Percentiles rank a stretch among this genome's conserved stretches.
Evolutionary conservation across 2,329 filamentous ascomycete genomes (phyloP).

Genomic region (Pseudogymnoascus sp.): DNA sequence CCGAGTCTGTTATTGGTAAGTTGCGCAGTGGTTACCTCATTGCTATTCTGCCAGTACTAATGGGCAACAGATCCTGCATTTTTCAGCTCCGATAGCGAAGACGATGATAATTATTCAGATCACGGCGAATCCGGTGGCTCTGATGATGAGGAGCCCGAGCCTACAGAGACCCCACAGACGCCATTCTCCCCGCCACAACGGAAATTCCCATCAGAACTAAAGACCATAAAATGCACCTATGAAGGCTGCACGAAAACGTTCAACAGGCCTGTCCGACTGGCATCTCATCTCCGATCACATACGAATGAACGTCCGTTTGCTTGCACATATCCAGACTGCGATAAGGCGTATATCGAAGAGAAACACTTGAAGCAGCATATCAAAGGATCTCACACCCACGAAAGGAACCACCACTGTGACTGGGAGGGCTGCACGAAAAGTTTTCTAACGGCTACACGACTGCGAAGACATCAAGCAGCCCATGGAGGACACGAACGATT

Average conservation of each 20-base stretch:
- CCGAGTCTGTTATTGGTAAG: slow-evolving; percentile 15
- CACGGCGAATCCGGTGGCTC: slow-evolving; percentile 28
- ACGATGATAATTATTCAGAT: slow-evolving; percentile 35
- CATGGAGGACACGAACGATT: slow-evolving; percentile 73
- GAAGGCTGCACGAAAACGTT: slow-evolving; percentile 73
- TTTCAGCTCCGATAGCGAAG: slow-evolving; percentile 32
- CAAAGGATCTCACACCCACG: slow-evolving; percentile 69
- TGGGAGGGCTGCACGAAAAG: slow-evolving; percentile 67
- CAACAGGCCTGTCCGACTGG: slow-evolving; percentile 74
- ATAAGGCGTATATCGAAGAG: slow-evolving; percentile 77
- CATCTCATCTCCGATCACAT: slow-evolving; percentile 76
- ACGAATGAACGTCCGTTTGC: slow-evolving; percentile 75
- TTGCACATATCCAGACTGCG: slow-evolving; percentile 63
- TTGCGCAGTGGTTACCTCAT: neutral
- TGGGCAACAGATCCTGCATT: neutral
- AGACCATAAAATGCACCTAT: slow-evolving; percentile 70
- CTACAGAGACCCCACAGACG: slow-evolving; percentile 40
- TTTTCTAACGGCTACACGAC: slow-evolving; percentile 72
- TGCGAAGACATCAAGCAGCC: slow-evolving; percentile 69
- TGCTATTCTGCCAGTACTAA: neutral
- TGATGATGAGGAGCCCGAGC: slow-evolving; percentile 29
- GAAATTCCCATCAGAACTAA: slow-evolving; percentile 62
- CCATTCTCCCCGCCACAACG: slow-evolving; percentile 40
- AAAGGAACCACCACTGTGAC: slow-evolving; percentile 65
- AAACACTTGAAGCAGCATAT: slow-evolving; percentile 83